Conservation (phyloP, 169 alveolate genomes). For the Eimeria mitis region DNA sequence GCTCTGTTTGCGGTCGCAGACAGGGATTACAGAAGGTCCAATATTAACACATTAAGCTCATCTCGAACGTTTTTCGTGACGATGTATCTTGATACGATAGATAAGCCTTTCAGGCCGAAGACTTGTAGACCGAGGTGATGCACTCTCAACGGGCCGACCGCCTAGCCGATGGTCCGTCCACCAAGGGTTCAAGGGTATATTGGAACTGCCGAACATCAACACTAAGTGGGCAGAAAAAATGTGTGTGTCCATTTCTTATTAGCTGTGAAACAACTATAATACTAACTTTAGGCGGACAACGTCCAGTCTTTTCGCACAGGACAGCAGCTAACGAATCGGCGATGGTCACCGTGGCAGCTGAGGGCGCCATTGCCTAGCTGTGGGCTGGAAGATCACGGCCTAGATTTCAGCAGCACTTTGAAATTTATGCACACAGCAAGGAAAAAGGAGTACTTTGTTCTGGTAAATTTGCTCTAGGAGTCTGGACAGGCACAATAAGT, state of each 20-base stretch:
- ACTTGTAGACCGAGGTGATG: neutral
- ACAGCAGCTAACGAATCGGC: neutral
- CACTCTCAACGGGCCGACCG: neutral
- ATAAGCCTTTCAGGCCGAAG: neutral
- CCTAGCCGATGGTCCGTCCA: neutral
- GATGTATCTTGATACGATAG: neutral
- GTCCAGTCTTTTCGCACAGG: neutral
- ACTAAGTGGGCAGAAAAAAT: neutral
- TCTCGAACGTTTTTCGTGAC: neutral
- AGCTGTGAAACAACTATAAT: neutral
- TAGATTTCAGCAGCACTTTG: neutral
- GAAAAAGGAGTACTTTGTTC: neutral
- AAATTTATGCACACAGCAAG: neutral
- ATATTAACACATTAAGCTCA: neutral
- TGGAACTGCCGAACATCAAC: neutral
- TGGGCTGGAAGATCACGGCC: neutral
- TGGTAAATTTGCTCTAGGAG: neutral
- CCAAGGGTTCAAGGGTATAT: too few species aligned
- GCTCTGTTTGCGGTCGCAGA: neutral
- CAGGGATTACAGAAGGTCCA: neutral
- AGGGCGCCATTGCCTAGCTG: neutral
- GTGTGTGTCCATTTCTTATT: neutral
- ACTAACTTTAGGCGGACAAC: neutral
- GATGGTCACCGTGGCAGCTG: conserved; percentile 27
- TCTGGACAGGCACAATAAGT: neutral